A percentile compares a stretch with the other conserved stretches of the same genome.
phyloP scores from a whole-genome alignment of 2,329 filamentous ascomycete genomes.

The Diaporthe citriasiana region DNA sequence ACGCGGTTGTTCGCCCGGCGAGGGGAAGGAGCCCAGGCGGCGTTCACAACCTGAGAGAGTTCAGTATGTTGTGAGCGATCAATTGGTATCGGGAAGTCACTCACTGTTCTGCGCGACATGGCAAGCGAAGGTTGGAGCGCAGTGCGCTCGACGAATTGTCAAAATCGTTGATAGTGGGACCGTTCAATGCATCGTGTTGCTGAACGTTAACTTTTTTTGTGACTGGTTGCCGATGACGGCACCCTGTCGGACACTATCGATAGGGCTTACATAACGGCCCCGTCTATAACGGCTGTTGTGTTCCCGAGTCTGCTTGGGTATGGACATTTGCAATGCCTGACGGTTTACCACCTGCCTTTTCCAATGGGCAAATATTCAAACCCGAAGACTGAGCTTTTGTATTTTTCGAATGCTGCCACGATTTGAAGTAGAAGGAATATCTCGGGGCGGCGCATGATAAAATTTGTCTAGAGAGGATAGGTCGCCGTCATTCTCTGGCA shows the following conservation, averaged over 20 bases:
- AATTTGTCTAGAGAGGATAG: neutral
- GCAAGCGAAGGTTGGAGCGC: conserved; percentile 13
- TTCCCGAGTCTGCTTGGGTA: neutral
- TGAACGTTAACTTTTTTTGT: conserved; percentile 33
- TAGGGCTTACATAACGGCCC: conserved; percentile 23
- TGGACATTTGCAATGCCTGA: neutral
- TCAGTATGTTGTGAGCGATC: neutral
- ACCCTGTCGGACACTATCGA: neutral
- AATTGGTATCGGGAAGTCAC: neutral
- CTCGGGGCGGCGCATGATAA: neutral
- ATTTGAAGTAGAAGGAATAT: neutral
- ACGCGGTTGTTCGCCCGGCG: conserved; percentile 23
- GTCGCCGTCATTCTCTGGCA: neutral
- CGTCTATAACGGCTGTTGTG: neutral
- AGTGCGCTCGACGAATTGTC: conserved; percentile 13
- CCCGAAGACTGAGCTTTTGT: neutral
- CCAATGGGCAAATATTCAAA: neutral
- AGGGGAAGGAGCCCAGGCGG: conserved; percentile 18
- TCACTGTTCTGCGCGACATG: conserved; percentile 26
- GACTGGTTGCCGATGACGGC: conserved; percentile 32
- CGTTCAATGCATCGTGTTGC: conserved; percentile 6
- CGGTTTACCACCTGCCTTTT: too few relatives aligned
- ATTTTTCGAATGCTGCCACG: too few relatives aligned
- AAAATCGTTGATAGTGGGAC: neutral
- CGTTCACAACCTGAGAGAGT: conserved; percentile 4